These are phyloP conservation scores for Starmera dryadoides DNA, from an alignment of 805 yeast genomes.

Conservation along the genomic window DNA sequence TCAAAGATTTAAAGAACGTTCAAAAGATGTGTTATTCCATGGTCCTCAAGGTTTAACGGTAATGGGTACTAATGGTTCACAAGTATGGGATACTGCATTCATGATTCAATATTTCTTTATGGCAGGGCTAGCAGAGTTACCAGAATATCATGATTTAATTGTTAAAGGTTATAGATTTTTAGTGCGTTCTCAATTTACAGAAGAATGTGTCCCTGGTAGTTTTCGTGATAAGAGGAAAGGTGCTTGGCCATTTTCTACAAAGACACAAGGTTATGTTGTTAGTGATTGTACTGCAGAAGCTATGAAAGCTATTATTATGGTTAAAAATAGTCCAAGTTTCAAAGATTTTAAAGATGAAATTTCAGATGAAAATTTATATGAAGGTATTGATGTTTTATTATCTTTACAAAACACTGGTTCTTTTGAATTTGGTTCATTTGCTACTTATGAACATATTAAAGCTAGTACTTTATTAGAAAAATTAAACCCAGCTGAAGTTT, in stretches of 20 bases:
- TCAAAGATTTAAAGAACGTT: conserved; percentile 43
- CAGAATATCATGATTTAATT: conserved; percentile 59
- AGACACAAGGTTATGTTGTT: conserved; percentile 93
- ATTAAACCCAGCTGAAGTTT: conserved; percentile 95
- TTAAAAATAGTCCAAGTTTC: conserved; percentile 55
- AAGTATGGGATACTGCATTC: conserved; percentile 95
- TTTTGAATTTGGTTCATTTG: conserved; percentile 85
- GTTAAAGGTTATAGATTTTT: conserved; percentile 64
- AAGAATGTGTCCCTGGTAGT: conserved; percentile 68
- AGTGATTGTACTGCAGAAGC: conserved; percentile 97
- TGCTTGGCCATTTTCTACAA: conserved; percentile 95
- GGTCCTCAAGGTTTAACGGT: conserved; percentile 89
- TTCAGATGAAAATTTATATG: conserved; percentile 43
- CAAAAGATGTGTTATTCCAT: conserved; percentile 72
- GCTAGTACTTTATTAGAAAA: conserved; percentile 71
- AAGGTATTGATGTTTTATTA: conserved; percentile 73
- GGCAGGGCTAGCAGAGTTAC: conserved; percentile 69
- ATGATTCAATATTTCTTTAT: conserved; percentile 74
- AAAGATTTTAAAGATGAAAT: conserved; percentile 43
- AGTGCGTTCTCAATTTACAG: conserved; percentile 76
- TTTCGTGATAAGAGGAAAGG: conserved; percentile 82
- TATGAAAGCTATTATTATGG: conserved; percentile 89
- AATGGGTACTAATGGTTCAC: conserved; percentile 97
- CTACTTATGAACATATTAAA: conserved; percentile 83
- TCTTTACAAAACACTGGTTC: conserved; percentile 70